Base-by-base conservation (phyloP, 192 early-diverging fungal genomes). In the Coemansia interrupta region DNA sequence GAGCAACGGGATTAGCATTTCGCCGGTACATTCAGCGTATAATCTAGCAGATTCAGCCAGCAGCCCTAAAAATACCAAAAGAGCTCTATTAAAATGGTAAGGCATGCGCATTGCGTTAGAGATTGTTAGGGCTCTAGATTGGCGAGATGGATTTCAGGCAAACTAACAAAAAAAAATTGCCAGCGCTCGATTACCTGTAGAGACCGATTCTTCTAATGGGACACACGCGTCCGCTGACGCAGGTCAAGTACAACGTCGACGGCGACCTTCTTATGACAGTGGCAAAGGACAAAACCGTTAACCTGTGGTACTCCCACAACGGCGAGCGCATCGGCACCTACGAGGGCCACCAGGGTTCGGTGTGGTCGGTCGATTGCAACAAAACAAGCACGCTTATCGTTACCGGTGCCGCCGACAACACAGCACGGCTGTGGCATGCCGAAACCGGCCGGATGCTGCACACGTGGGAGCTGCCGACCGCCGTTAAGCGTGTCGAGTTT, bases 161-260 rank as follows among this genome's bases (percentile, higher is more conserved):
- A 7, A 8, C 32, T 36, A 36, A 36, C 3, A 36, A 36, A 5
- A 36, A 36, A 36, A 36, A 36, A 5, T 8, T 36, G 10, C 5
- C 10, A 6, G 32, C 32, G 1, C 9, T 36, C 32, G 6, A 36
- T 36, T 36, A 11, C 32, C 9, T 54, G 54, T 61, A 61, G 78
- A 74, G 76, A 53, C 97, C 97, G 36, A 95, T 97, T 82, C 83
- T 99, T 46, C 85, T 97, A 58, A 89, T 92, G 84, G 97, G 97
- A 46, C 97, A 99, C 81, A 86, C 85, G 46, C 92, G 97, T 83
- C 87, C 97, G 38, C 80, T 99, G 61, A 99, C 97, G 38, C 93
- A 93, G 70, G 87, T 99, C 77, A 92, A 92, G 73, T 99, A 97
- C 88, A 99, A 99, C 85, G 67, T 82, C 30, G 97, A 97, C 70